These are phyloP conservation scores for Linum usitatissimum DNA, from an alignment of 345 rosid species.

Conservation along the genomic window DNA sequence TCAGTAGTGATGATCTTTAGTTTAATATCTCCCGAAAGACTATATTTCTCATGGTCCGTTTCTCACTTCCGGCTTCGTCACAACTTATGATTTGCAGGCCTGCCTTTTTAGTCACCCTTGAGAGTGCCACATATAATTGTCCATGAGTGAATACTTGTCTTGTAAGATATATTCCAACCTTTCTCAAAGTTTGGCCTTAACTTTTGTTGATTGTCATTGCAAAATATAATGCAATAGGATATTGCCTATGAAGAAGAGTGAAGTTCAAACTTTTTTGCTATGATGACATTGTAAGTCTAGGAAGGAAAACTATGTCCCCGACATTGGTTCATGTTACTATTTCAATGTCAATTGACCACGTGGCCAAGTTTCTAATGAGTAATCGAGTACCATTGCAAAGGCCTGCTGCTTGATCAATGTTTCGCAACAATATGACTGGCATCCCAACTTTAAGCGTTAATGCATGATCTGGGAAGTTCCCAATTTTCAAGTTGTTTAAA, in stretches of 20 bases:
- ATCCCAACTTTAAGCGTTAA: no score
- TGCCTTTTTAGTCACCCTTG: background rate
- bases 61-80: background rate
- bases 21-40: no score
- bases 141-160: background rate
- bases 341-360: background rate
- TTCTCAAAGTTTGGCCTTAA: background rate
- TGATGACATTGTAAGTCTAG: background rate
- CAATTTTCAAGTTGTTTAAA: no score
- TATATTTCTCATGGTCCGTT: background rate
- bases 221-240: background rate
- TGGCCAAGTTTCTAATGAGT: background rate
- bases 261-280: background rate
- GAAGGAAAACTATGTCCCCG: background rate
- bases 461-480: no score
- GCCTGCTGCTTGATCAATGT: no score
- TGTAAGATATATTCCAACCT: background rate
- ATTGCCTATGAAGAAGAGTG: background rate
- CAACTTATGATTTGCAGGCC: background rate
- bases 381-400: no score
- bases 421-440: no score
- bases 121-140: background rate
- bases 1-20: no score
- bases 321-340: background rate
- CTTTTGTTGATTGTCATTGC: background rate